phyloP scores from a whole-genome alignment of 148 eudicot species.

The Nepenthes gracilis region DNA sequence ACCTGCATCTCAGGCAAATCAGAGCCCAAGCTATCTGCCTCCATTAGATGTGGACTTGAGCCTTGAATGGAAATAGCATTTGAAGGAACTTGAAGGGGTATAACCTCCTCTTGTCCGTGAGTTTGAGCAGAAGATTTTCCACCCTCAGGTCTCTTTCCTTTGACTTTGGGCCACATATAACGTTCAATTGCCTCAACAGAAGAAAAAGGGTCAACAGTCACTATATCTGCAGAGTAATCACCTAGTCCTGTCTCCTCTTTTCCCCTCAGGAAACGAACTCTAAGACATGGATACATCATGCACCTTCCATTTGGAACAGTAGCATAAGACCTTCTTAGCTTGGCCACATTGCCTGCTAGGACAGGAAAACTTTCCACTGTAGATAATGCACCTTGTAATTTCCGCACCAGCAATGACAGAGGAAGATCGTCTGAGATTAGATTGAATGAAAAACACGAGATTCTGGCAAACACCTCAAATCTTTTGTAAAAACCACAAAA shows the following conservation, averaged over 20 bases:
- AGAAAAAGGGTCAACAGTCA: constrained; percentile 76
- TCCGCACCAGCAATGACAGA: constrained; percentile 33
- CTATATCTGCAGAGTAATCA: constrained; percentile 47
- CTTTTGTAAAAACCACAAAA: constrained; percentile 35
- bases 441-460: constrained; percentile 37
- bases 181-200: constrained; percentile 58
- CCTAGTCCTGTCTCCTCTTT: constrained; percentile 47
- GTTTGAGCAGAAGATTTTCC: constrained; percentile 17
- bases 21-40: constrained; percentile 19
- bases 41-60: constrained; percentile 20
- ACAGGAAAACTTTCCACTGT: constrained; percentile 73
- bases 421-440: constrained; percentile 22
- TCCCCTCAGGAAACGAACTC: constrained; percentile 55
- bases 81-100: constrained; percentile 16
- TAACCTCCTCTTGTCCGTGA: constrained; percentile 12
- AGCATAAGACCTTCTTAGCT: constrained; percentile 51
- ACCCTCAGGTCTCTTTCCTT: constrained; percentile 15
- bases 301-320: constrained; percentile 49
- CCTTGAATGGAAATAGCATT: constrained; percentile 18
- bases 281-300: constrained; percentile 51
- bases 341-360: constrained; percentile 27
- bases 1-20: constrained; percentile 48
- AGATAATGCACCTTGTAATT: constrained; percentile 70
- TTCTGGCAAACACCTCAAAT: constrained; percentile 58
- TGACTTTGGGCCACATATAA: constrained; percentile 51